Base-by-base conservation (phyloP, 768 basidiomycete genomes). In the Agrocybe pediades region DNA sequence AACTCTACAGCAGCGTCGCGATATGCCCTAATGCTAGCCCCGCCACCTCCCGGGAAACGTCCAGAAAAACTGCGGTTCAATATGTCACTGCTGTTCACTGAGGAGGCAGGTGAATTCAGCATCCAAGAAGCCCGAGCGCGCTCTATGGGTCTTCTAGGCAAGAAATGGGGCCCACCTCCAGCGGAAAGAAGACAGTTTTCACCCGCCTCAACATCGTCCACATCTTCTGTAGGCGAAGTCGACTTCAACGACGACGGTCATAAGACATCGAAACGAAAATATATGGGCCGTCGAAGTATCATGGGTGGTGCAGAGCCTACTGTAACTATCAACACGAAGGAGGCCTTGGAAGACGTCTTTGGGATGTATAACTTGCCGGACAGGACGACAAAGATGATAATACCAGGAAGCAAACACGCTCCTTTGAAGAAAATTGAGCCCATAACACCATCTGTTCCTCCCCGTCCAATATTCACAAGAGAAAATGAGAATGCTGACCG, bases 301-400 rank as follows among this genome's bases (percentile, higher is more conserved):
- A 65, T 73, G 53, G 71, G 69, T 8, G 78, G 69, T 15, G 76
- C 74, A 15, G 91, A 93, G 67, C 90, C 91, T 3, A 93, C 92
- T 0, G 87, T 98, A 6, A 99, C 97, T 0, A 93, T 98, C 62
- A 97, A 97, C 67, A 99, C 97, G 24, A 95, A 94, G 68, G 92
- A 93, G 58, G 97, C 97, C 3, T 78, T 97, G 27, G 90, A 85
- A 11, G 94, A 98, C 64, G 93, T 98, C 39, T 94, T 95, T 71
- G 89, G 87, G 48, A 94, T 98, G 88, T 98, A 95, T 67, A 96
- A 97, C 67, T 92, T 90, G 8, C 90, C 90, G 2, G 90, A 91
- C 56, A 90, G 86, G 71, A 87, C 87, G 0, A 76, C 78, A 41
- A 83, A 80, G 46, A 69, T 78, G 21, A 61, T 74, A 15, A 66